phyloP scores from a whole-genome alignment of 179 eudicot genomes.

The Silene noctiflora region DNA sequence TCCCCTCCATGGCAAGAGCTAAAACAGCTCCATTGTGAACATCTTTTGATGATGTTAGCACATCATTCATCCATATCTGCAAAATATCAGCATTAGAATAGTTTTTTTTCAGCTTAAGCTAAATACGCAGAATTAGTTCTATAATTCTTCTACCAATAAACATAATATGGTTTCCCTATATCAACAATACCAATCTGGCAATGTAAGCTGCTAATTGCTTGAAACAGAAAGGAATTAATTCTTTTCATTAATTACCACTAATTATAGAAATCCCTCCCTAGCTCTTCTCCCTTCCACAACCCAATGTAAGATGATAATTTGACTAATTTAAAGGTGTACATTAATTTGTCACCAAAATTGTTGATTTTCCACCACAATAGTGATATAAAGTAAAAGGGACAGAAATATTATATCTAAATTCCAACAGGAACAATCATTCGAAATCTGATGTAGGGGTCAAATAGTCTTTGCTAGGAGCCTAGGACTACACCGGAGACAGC shows the following conservation, averaged over 20 bases:
- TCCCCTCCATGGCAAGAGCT: slow-evolving; percentile 54
- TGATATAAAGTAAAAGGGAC: not conserved
- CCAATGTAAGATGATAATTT: not conserved
- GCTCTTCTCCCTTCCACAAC: not conserved
- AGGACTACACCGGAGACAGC: not conserved
- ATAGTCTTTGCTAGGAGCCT: not conserved
- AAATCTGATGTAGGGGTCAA: not conserved
- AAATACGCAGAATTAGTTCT: not conserved
- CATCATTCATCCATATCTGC: slow-evolving; percentile 73
- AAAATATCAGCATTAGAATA: slow-evolving; percentile 8
- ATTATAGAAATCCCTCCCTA: no score
- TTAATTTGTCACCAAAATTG: not conserved
- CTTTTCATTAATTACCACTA: not conserved
- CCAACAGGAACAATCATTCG: not conserved
- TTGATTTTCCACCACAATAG: not conserved
- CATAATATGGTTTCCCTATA: not conserved
- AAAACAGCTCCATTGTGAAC: slow-evolving; percentile 65
- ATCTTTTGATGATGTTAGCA: slow-evolving; percentile 38
- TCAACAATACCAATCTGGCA: not conserved
- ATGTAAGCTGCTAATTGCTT: not conserved
- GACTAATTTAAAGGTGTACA: not conserved
- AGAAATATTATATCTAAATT: not conserved
- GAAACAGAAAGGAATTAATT: not conserved
- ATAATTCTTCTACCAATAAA: slow-evolving; percentile 4
- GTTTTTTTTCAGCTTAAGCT: not conserved